Percentiles rank a stretch among this genome's conserved stretches.
Conservation (phyloP, 192 early-diverging fungal species). For the Coemansia javaensis region DNA sequence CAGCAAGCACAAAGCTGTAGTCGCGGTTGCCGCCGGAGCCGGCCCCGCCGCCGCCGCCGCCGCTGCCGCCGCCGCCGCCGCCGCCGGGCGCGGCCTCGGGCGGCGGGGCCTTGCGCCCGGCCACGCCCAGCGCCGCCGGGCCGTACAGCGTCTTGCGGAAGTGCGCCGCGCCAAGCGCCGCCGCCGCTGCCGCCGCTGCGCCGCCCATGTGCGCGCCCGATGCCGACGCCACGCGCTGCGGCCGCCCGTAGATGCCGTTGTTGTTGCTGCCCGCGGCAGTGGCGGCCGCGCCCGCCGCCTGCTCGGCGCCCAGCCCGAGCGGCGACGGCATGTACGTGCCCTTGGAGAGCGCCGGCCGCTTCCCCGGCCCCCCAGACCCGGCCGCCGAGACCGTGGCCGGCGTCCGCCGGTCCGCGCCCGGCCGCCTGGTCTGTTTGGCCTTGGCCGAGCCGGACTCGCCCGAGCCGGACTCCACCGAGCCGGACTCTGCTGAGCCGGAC, state of each 20-base stretch:
- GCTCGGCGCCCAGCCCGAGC: conserved; percentile 9
- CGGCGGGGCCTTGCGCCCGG: conserved; percentile 38
- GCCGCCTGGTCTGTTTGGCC: not conserved
- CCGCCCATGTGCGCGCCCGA: conserved; percentile 17
- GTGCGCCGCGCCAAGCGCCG: conserved; percentile 12
- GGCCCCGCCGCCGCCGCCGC: not conserved
- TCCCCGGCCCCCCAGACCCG: not conserved
- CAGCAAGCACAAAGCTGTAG: conserved; percentile 48
- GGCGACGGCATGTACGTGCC: conserved; percentile 31
- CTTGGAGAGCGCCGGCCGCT: conserved; percentile 2
- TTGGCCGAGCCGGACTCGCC: not conserved
- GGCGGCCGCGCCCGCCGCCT: not conserved
- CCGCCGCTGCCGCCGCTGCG: conserved; percentile 8
- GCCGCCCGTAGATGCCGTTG: conserved; percentile 31
- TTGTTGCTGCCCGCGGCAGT: not conserved
- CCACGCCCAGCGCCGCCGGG: conserved; percentile 18
- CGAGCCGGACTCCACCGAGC: not conserved
- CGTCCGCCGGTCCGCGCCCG: conserved; percentile 2
- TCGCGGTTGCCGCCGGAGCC: conserved; percentile 25
- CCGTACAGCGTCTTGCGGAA: conserved; percentile 47
- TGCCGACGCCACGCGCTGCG: conserved; percentile 43
- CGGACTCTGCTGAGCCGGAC: not conserved
- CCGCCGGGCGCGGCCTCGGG: conserved; percentile 2
- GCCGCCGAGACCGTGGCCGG: not conserved
- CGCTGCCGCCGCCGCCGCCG: not conserved